A percentile compares a stretch with the other conserved stretches of the same genome.
Conservation (phyloP, 2,329 filamentous ascomycete species). For the Aspergillus niger region DNA sequence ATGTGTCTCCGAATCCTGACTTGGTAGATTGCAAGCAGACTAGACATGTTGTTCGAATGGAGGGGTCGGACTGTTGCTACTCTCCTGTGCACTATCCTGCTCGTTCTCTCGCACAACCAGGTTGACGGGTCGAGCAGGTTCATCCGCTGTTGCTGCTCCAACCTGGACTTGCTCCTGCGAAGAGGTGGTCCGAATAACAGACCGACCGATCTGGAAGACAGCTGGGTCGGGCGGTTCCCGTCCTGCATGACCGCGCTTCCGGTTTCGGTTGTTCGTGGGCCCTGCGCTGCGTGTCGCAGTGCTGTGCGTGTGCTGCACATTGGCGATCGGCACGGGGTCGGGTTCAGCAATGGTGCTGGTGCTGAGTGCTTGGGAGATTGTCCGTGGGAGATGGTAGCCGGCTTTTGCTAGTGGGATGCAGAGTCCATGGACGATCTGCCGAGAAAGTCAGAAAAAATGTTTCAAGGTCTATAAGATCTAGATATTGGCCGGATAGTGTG, state of each 20-base stretch:
- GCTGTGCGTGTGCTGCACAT: conserved; percentile 33
- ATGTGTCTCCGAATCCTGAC: neutral
- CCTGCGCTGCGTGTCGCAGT: conserved; percentile 31
- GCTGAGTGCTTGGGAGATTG: conserved; percentile 50
- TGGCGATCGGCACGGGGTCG: conserved; percentile 33
- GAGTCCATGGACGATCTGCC: conserved; percentile 73
- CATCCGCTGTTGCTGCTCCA: conserved; percentile 27
- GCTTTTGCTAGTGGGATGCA: conserved; percentile 69
- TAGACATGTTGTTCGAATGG: neutral
- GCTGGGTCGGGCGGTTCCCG: conserved; percentile 21
- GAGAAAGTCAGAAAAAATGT: neutral
- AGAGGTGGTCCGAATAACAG: conserved; percentile 25
- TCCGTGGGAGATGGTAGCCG: conserved; percentile 49
- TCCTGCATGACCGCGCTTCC: conserved; percentile 25
- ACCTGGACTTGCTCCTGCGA: conserved; percentile 22
- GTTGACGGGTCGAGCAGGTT: conserved; percentile 38
- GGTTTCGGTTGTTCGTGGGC: conserved; percentile 25
- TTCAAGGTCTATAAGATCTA: neutral
- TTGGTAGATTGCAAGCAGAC: too few species aligned
- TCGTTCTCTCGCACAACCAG: conserved; percentile 21
- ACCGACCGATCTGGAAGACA: conserved; percentile 31
- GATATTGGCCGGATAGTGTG: too few species aligned
- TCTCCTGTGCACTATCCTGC: neutral
- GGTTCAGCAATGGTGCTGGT: conserved; percentile 36
- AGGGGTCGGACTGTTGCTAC: neutral